Percentiles rank a stretch among this genome's conserved stretches.
Evolutionary conservation across 768 basidiomycete genomes (phyloP).

Genomic region (Dictyophora rubrovolvata): DNA sequence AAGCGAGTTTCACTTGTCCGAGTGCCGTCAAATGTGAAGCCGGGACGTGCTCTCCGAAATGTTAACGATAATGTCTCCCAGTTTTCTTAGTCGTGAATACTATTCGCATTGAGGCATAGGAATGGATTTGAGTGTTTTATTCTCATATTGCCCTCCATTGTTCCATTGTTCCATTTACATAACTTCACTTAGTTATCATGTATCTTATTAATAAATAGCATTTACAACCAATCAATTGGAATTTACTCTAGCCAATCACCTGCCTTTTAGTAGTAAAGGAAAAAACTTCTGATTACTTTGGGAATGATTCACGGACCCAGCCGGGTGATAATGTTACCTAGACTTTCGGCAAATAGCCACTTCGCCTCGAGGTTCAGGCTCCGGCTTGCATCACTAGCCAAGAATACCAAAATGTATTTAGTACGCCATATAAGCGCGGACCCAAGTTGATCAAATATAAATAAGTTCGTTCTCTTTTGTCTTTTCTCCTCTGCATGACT

Average conservation of each 20-base stretch:
- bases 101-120: background rate
- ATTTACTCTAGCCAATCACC: background rate
- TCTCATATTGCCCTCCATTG: background rate
- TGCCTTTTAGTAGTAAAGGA: too few species aligned
- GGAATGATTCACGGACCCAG: too few species aligned
- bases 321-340: too few species aligned
- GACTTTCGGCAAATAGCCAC: too few species aligned
- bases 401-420: too few species aligned
- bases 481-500: background rate
- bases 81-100: background rate
- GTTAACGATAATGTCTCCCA: slow-evolving; percentile 11
- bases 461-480: background rate
- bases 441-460: background rate
- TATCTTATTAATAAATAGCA: background rate
- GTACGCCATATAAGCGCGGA: too few species aligned
- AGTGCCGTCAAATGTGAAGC: slow-evolving; percentile 44
- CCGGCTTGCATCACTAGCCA: too few species aligned
- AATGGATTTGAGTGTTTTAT: background rate
- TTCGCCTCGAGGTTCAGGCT: too few species aligned
- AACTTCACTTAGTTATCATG: background rate
- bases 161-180: too few species aligned
- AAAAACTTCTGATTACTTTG: too few species aligned
- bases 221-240: background rate
- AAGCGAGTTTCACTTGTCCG: slow-evolving; percentile 77
- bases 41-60: background rate